These are phyloP conservation scores for Xylaria sp. DNA, from an alignment of 2,329 filamentous ascomycete genomes.

Conservation along the genomic window DNA sequence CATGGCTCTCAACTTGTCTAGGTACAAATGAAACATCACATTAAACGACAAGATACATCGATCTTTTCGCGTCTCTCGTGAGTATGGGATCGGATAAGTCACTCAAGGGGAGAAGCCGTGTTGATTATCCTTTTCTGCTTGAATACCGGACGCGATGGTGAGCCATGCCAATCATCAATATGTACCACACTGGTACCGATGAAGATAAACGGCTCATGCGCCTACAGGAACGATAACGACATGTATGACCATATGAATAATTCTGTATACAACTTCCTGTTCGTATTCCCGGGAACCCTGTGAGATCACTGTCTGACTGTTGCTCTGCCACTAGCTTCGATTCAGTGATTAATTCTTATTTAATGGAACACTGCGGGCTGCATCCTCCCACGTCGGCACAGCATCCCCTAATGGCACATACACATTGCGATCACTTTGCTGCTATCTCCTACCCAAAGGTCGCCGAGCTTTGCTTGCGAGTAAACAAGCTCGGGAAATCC, in stretches of 20 bases:
- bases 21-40: background rate
- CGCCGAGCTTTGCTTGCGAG: slow-evolving; percentile 78
- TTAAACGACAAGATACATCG: too few relatives aligned
- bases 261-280: slow-evolving; percentile 80
- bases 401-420: slow-evolving; percentile 83
- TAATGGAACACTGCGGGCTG: slow-evolving; percentile 77
- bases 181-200: slow-evolving; percentile 17
- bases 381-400: slow-evolving; percentile 70
- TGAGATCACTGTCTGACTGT: slow-evolving; percentile 3
- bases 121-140: slow-evolving; percentile 76
- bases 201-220: slow-evolving; percentile 20
- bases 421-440: slow-evolving; percentile 83
- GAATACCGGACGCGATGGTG: slow-evolving; percentile 89
- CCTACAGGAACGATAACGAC: slow-evolving; percentile 81
- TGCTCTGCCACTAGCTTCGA: slow-evolving; percentile 64
- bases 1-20: background rate
- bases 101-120: slow-evolving; percentile 65
- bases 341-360: slow-evolving; percentile 85
- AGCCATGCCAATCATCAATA: slow-evolving; percentile 24
- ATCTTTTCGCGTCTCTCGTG: too few relatives aligned
- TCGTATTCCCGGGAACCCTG: slow-evolving; percentile 29
- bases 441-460: slow-evolving; percentile 81
- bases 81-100: slow-evolving; percentile 39
- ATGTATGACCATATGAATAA: slow-evolving; percentile 97
- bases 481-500: slow-evolving; percentile 81